Conservation (phyloP, 2,329 filamentous ascomycete genomes). For the Claviceps fusiformis region DNA sequence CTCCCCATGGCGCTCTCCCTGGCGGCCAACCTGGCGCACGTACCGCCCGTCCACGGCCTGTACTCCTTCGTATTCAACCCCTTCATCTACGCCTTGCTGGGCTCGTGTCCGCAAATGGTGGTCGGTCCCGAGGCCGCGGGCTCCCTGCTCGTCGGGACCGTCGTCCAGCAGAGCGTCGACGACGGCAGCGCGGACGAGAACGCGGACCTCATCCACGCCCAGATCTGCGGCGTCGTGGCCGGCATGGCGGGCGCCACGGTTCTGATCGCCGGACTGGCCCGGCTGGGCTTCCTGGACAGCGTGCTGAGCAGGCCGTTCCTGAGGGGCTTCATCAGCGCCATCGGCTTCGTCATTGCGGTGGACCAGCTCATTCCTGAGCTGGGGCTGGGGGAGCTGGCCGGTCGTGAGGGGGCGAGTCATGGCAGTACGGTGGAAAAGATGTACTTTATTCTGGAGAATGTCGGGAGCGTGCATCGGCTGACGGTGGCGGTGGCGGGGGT, state of each 20-base stretch:
- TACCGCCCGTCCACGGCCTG: slow-evolving; percentile 84
- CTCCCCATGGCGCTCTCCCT: slow-evolving; percentile 93
- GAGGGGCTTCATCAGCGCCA: slow-evolving; percentile 90
- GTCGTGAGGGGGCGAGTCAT: slow-evolving; percentile 54
- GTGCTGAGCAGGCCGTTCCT: slow-evolving; percentile 87
- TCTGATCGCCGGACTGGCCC: slow-evolving; percentile 69
- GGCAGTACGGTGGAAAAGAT: slow-evolving; percentile 81
- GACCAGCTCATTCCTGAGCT: slow-evolving; percentile 89
- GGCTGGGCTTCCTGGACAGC: slow-evolving; percentile 86
- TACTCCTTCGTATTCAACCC: slow-evolving; percentile 93
- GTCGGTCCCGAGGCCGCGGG: slow-evolving; percentile 92
- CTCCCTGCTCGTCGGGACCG: slow-evolving; percentile 76
- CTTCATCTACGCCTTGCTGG: slow-evolving; percentile 77
- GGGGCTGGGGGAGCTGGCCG: slow-evolving; percentile 56
- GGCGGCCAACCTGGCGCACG: slow-evolving; percentile 80
- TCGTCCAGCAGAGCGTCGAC: slow-evolving; percentile 66
- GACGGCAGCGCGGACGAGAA: slow-evolving; percentile 51
- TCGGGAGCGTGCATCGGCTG: slow-evolving; percentile 52
- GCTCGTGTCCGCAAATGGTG: slow-evolving; percentile 84
- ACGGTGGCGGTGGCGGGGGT: slow-evolving; percentile 65
- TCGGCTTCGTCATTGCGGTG: slow-evolving; percentile 90
- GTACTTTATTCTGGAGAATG: slow-evolving; percentile 59
- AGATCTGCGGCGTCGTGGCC: slow-evolving; percentile 77
- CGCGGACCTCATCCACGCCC: slow-evolving; percentile 55
- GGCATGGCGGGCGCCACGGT: slow-evolving; percentile 81